Percentiles rank a stretch among this genome's conserved stretches.
Evolutionary conservation across 2,329 filamentous ascomycete genomes (phyloP).

Genomic region (Tolypocladium pustulatum): DNA sequence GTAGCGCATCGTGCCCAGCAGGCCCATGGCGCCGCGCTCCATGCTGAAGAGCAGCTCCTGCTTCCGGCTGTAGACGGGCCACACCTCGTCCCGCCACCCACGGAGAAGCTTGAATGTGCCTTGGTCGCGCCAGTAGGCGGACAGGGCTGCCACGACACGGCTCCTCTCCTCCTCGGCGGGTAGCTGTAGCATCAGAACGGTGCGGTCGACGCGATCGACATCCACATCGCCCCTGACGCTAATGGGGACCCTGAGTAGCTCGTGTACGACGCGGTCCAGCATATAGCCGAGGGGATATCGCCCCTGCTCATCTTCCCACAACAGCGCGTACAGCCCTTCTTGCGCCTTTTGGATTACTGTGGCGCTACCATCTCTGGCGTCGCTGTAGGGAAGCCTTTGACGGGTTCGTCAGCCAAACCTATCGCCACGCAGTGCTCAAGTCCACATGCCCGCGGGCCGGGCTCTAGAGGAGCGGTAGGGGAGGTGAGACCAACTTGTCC

Average conservation of each 20-base stretch:
- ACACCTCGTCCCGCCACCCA: conserved; percentile 74
- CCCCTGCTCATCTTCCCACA: conserved; percentile 53
- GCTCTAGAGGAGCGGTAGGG: neutral
- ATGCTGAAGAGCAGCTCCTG: conserved; percentile 59
- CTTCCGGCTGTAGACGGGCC: conserved; percentile 62
- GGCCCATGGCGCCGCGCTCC: conserved; percentile 62
- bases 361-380: conserved; percentile 50
- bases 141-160: conserved; percentile 41
- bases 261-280: conserved; percentile 36
- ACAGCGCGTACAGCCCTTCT: conserved; percentile 55
- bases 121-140: conserved; percentile 58
- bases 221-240: conserved; percentile 46
- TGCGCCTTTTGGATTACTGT: conserved; percentile 42
- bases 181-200: conserved; percentile 51
- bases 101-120: conserved; percentile 62
- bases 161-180: conserved; percentile 54
- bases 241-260: conserved; percentile 36
- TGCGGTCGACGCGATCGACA: conserved; percentile 48
- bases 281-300: conserved; percentile 54
- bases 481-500: conserved; percentile 37
- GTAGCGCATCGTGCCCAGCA: conserved; percentile 69
- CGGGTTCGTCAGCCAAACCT: neutral
- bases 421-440: neutral
- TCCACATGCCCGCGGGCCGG: neutral
- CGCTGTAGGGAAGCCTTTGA: conserved; percentile 65